A percentile compares a stretch with the other conserved stretches of the same genome.
Evolutionary conservation across 768 basidiomycete species (phyloP).

Genomic region (Naganishia kalamii): DNA sequence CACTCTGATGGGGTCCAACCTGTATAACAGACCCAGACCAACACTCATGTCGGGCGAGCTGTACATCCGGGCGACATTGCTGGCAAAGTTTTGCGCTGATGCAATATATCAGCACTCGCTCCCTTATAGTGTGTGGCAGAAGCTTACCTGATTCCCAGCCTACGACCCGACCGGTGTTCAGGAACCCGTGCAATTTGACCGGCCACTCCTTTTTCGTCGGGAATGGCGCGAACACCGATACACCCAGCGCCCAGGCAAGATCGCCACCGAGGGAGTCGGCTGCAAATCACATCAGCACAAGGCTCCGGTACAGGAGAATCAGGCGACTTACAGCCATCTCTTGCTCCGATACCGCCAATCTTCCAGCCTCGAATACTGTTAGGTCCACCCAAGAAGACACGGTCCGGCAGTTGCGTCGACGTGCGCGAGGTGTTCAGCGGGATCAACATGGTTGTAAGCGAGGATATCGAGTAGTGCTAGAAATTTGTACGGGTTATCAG

Average conservation of each 20-base stretch:
- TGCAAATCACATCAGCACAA: neutral
- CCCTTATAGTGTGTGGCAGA: neutral
- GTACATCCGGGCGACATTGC: slow-evolving; percentile 38
- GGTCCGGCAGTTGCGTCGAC: slow-evolving; percentile 53
- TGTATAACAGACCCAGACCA: slow-evolving; percentile 41
- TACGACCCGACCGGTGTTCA: slow-evolving; percentile 41
- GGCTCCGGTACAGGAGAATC: no score
- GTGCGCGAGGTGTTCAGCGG: slow-evolving; percentile 53
- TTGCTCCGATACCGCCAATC: slow-evolving; percentile 40
- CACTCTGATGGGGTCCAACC: slow-evolving; percentile 41
- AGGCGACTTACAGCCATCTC: slow-evolving; percentile 31
- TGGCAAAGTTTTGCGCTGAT: slow-evolving; percentile 32
- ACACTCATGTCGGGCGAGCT: slow-evolving; percentile 37
- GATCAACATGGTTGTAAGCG: slow-evolving; percentile 64
- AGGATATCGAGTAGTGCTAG: slow-evolving; percentile 69
- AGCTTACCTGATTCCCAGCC: slow-evolving; percentile 38
- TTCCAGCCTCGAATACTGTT: slow-evolving; percentile 60
- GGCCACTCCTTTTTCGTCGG: slow-evolving; percentile 42
- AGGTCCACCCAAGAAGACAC: slow-evolving; percentile 90
- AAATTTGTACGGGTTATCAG: no score
- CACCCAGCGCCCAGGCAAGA: slow-evolving; percentile 39
- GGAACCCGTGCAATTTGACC: slow-evolving; percentile 37
- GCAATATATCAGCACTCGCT: neutral
- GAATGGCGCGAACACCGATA: slow-evolving; percentile 38
- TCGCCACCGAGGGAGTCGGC: slow-evolving; percentile 46